These are phyloP conservation scores for Eutrema salsugineum DNA, from an alignment of 441 rosid genomes.

Conservation along the genomic window DNA sequence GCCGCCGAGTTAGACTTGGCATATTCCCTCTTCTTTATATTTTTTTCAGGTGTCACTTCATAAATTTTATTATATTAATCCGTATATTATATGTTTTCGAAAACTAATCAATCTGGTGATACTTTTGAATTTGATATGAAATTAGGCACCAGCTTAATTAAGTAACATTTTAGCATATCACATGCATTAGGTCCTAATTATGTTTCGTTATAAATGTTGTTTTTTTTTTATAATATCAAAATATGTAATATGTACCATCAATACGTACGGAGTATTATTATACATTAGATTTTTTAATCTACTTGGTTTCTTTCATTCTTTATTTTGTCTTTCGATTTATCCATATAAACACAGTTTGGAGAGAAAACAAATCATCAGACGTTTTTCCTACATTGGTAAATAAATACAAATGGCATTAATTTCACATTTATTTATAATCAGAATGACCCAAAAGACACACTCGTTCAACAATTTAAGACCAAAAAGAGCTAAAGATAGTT, in stretches of 20 bases:
- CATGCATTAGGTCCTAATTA: background rate
- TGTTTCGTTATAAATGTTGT: background rate
- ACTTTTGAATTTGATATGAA: background rate
- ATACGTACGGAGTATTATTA: too few relatives aligned
- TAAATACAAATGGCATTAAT: background rate
- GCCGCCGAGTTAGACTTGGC: conserved; percentile 25
- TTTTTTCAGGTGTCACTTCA: background rate
- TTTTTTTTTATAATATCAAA: background rate
- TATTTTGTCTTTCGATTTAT: background rate
- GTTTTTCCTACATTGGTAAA: background rate
- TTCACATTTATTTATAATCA: background rate
- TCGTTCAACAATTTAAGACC: conserved; percentile 15
- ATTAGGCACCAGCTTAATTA: background rate
- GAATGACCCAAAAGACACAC: background rate
- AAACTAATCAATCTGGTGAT: background rate
- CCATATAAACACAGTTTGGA: background rate
- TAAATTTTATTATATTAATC: background rate
- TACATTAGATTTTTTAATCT: background rate
- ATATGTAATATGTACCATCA: background rate
- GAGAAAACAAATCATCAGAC: background rate
- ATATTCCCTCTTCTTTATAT: background rate
- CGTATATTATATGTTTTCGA: background rate
- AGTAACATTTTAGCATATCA: background rate
- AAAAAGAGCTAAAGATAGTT: background rate
- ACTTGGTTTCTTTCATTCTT: background rate